Evolutionary conservation across 805 yeast species (phyloP).

Genomic region (Grigorovia humatica): DNA sequence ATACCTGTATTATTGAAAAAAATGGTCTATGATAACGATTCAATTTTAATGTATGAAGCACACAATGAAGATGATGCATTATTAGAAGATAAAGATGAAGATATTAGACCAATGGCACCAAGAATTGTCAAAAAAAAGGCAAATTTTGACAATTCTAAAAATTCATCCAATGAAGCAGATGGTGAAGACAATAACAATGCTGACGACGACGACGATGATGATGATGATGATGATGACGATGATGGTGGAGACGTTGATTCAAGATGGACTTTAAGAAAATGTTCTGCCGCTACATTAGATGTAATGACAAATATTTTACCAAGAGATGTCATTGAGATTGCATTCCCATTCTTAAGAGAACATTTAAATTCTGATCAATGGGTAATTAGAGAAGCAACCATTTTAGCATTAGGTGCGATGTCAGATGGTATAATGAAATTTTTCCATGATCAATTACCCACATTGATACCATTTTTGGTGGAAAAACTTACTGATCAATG

Average conservation of each 20-base stretch:
- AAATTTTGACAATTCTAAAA: constrained; percentile 33
- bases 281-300: constrained; percentile 90
- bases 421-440: constrained; percentile 77
- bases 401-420: constrained; percentile 90
- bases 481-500: constrained; percentile 65
- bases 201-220: constrained; percentile 43
- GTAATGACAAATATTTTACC: constrained; percentile 62
- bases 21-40: constrained; percentile 85
- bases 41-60: constrained; percentile 52
- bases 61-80: constrained; percentile 59
- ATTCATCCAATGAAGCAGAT: constrained; percentile 35
- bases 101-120: constrained; percentile 73
- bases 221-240: constrained; percentile 62
- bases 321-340: constrained; percentile 48
- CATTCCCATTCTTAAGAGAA: constrained; percentile 68
- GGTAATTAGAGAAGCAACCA: constrained; percentile 89
- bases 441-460: constrained; percentile 63
- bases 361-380: constrained; percentile 62
- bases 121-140: constrained; percentile 42
- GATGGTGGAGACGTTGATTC: constrained; percentile 57
- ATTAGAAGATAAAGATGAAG: constrained; percentile 76
- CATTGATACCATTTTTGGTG: constrained; percentile 73
- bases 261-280: constrained; percentile 87
- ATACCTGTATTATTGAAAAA: constrained; percentile 69
- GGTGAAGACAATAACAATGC: constrained; percentile 58